These are phyloP conservation scores for Silene coronaria DNA, from an alignment of 179 eudicot species.

Conservation along the genomic window DNA sequence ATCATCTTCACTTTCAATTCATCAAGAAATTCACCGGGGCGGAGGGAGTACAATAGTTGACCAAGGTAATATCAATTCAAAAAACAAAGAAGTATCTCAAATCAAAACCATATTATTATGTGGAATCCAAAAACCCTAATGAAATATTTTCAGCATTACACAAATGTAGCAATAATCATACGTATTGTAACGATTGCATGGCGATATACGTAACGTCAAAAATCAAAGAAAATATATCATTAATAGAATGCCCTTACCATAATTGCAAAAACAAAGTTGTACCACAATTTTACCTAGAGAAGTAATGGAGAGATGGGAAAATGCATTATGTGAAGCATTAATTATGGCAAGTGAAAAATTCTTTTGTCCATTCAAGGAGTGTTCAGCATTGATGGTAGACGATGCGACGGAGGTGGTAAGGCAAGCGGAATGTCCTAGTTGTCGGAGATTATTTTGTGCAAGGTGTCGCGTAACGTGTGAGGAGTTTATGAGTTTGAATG, in stretches of 20 bases:
- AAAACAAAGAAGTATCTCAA: background rate
- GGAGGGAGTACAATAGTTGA: background rate
- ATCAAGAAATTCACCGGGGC: background rate
- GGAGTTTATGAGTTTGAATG: conserved; percentile 29
- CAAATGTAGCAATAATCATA: conserved; percentile 24
- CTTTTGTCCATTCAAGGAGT: conserved; percentile 49
- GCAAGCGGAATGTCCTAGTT: conserved; percentile 31
- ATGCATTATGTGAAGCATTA: conserved; percentile 30
- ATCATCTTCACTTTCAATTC: conserved; percentile 10
- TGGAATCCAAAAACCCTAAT: conserved; percentile 26
- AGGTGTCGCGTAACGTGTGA: conserved; percentile 33
- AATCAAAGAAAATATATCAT: conserved; percentile 22
- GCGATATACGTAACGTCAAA: conserved; percentile 28
- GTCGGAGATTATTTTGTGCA: conserved; percentile 40
- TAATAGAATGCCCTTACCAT: conserved; percentile 28
- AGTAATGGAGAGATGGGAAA: conserved; percentile 33
- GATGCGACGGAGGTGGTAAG: conserved; percentile 14
- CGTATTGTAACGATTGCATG: conserved; percentile 36
- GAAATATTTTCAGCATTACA: conserved; percentile 29
- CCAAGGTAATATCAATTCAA: no score
- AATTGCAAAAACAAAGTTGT: conserved; percentile 22
- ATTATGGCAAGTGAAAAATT: conserved; percentile 32
- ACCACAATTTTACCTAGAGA: conserved; percentile 14
- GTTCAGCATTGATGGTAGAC: conserved; percentile 37
- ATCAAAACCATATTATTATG: conserved; percentile 29